Conservation (phyloP, 371 early-diverging fungal species). For the Mortierella sp. region DNA sequence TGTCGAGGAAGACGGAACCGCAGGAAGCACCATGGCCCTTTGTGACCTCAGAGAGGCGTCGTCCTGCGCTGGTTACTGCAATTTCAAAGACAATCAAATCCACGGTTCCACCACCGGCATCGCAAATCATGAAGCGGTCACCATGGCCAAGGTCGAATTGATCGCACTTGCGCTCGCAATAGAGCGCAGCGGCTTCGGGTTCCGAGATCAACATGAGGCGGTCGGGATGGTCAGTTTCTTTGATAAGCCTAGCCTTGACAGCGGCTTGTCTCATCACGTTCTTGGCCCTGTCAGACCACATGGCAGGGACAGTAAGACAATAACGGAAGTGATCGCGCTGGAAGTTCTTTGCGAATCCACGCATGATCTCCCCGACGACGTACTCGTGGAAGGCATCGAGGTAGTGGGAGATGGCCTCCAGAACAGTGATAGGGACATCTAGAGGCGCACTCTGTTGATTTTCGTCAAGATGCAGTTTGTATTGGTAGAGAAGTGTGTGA, state of each 20-base stretch:
- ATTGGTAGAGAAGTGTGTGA: slow-evolving; percentile 62
- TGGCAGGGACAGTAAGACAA: slow-evolving; percentile 66
- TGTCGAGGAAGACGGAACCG: slow-evolving; percentile 68
- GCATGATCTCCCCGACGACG: slow-evolving; percentile 57
- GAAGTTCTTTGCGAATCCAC: slow-evolving; percentile 63
- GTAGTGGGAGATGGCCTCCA: slow-evolving; percentile 63
- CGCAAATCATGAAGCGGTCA: slow-evolving; percentile 67
- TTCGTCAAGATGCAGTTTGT: slow-evolving; percentile 69
- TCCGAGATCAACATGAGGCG: slow-evolving; percentile 63
- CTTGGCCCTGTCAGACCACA: slow-evolving; percentile 65
- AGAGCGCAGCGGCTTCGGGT: slow-evolving; percentile 66
- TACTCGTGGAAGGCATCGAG: slow-evolving; percentile 62
- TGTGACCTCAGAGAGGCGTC: slow-evolving; percentile 65
- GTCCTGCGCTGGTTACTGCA: slow-evolving; percentile 52
- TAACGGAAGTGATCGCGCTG: slow-evolving; percentile 61
- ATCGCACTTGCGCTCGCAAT: slow-evolving; percentile 67
- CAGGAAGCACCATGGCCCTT: slow-evolving; percentile 69
- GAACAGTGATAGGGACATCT: slow-evolving; percentile 58
- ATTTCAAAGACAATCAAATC: slow-evolving; percentile 65
- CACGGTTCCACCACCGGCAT: slow-evolving; percentile 72
- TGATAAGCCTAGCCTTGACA: slow-evolving; percentile 59
- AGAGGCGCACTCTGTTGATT: slow-evolving; percentile 56
- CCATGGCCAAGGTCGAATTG: slow-evolving; percentile 61
- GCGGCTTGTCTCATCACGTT: slow-evolving; percentile 65
- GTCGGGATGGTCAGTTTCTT: slow-evolving; percentile 57